Percentiles rank a stretch among this genome's conserved stretches.
Evolutionary conservation across 176 grass and related monocot genomes (phyloP).

Genomic region (Eleusine indica): DNA sequence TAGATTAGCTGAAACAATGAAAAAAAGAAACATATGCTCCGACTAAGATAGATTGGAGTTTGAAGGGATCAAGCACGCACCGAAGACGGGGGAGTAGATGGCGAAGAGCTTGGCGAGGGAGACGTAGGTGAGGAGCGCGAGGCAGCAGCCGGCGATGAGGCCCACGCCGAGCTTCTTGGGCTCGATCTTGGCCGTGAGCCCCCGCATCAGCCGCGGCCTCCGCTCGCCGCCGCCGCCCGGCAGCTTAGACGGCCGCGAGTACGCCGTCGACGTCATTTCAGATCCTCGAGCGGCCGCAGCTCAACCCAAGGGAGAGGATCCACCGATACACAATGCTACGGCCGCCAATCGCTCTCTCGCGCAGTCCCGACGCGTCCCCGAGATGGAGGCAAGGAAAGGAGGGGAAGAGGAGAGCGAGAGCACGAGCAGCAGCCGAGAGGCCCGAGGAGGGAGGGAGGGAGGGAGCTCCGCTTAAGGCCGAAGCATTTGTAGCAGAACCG

Average conservation of each 20-base stretch:
- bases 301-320: background rate
- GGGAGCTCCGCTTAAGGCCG: background rate
- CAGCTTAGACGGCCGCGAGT: conserved; percentile 46
- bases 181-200: conserved; percentile 57
- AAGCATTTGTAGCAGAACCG: conserved; percentile 28
- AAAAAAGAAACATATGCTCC: background rate
- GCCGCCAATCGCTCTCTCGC: background rate
- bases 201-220: conserved; percentile 38
- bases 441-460: too few species aligned
- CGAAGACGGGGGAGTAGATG: conserved; percentile 72
- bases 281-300: background rate
- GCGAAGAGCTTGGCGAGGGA: conserved; percentile 73
- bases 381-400: background rate
- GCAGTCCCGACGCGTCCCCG: too few species aligned
- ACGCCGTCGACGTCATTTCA: conserved; percentile 51
- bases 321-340: background rate
- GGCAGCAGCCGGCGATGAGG: conserved; percentile 60
- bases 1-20: background rate
- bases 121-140: conserved; percentile 71
- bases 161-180: conserved; percentile 67
- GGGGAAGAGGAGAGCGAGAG: background rate
- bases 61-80: conserved; percentile 3
- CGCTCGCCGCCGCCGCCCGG: conserved; percentile 10
- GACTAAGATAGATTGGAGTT: background rate
- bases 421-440: background rate